These are phyloP conservation scores for Chaetomium sp. DNA, from an alignment of 2,329 filamentous ascomycete species.

Conservation along the genomic window DNA sequence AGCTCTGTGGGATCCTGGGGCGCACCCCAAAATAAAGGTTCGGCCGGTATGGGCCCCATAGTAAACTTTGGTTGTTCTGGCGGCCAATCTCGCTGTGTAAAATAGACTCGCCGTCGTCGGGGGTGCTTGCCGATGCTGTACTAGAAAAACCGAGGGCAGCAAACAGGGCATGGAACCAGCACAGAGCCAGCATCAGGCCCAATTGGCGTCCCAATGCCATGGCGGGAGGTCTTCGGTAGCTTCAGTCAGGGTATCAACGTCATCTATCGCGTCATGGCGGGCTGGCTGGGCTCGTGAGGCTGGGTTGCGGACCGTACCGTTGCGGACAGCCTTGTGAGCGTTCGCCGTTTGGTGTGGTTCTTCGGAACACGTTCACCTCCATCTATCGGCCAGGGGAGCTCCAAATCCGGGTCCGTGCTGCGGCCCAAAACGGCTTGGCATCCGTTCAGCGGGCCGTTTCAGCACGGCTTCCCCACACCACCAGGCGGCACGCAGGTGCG, in stretches of 20 bases:
- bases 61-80: constrained; percentile 70
- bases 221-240: constrained; percentile 4
- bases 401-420: not conserved
- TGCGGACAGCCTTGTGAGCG: not conserved
- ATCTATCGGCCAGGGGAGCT: not conserved
- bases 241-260: not conserved
- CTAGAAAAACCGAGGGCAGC: constrained; percentile 3
- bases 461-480: too few relatives aligned
- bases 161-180: constrained; percentile 21
- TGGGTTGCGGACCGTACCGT: not conserved
- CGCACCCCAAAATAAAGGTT: constrained; percentile 91
- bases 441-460: too few relatives aligned
- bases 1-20: constrained; percentile 70
- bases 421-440: too few relatives aligned
- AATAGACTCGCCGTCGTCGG: constrained; percentile 30
- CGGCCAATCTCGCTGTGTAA: constrained; percentile 45
- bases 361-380: constrained; percentile 15
- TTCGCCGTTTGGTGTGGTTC: not conserved
- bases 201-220: constrained; percentile 22
- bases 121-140: constrained; percentile 2
- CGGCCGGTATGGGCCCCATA: constrained; percentile 94
- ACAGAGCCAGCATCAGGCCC: constrained; percentile 24
- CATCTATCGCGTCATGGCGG: constrained; percentile 8
- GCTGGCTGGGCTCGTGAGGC: not conserved
- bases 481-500: too few relatives aligned